phyloP scores from a whole-genome alignment of 2,329 filamentous ascomycete genomes.

The Aquanectria penicillioides region DNA sequence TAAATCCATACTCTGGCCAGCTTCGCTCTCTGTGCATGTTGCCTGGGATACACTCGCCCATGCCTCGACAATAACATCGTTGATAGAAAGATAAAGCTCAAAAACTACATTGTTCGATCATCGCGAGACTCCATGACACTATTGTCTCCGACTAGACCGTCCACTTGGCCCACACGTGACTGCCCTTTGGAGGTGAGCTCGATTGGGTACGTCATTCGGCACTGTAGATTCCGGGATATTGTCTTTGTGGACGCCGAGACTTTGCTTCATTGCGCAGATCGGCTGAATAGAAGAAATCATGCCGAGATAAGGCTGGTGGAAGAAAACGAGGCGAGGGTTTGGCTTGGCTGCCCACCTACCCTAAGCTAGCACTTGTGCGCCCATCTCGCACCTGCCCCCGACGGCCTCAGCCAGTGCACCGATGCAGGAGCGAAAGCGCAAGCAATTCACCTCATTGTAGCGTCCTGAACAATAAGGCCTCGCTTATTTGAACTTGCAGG shows the following conservation, averaged over 20 bases:
- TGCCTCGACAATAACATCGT: too few relatives aligned
- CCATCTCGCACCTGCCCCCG: slow-evolving; percentile 37
- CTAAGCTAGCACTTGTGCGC: slow-evolving; percentile 2
- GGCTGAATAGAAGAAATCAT: not conserved
- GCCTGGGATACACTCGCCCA: too few relatives aligned
- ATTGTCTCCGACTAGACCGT: too few relatives aligned
- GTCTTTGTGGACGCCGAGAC: not conserved
- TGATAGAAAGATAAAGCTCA: too few relatives aligned
- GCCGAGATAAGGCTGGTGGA: not conserved
- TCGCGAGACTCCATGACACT: too few relatives aligned
- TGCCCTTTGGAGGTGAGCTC: too few relatives aligned
- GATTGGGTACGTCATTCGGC: too few relatives aligned
- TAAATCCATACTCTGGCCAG: too few relatives aligned
- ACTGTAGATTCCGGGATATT: not conserved
- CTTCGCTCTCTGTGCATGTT: too few relatives aligned
- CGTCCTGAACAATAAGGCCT: slow-evolving; percentile 30
- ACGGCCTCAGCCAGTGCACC: slow-evolving; percentile 26
- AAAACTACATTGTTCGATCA: too few relatives aligned
- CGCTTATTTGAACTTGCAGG: slow-evolving; percentile 10
- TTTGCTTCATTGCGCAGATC: not conserved
- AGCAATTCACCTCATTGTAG: slow-evolving; percentile 30
- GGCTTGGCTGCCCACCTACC: not conserved
- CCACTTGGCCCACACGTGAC: too few relatives aligned
- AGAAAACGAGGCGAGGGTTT: not conserved
- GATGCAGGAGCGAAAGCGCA: too few relatives aligned